Conservation (phyloP, 495 filamentous ascomycete species). For the Astrothelium subdiscretum region DNA sequence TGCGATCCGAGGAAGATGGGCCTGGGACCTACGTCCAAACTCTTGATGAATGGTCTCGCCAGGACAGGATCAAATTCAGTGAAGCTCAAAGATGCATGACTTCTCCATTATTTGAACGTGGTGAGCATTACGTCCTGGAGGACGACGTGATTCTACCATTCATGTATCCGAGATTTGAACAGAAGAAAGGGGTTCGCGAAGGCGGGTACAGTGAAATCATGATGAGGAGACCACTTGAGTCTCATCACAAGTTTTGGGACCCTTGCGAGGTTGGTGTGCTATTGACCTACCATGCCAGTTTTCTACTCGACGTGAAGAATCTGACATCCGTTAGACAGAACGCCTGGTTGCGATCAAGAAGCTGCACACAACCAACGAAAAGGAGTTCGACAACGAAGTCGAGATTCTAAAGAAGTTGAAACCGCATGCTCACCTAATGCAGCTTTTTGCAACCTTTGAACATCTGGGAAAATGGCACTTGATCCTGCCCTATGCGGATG, state of each 20-base stretch:
- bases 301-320: neutral
- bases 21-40: neutral
- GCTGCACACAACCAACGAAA: neutral
- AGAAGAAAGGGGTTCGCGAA: neutral
- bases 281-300: neutral
- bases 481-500: slow-evolving; percentile 10
- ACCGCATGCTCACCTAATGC: slow-evolving; percentile 2
- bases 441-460: slow-evolving; percentile 9
- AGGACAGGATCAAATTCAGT: slow-evolving; percentile 14
- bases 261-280: neutral
- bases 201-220: slow-evolving; percentile 4
- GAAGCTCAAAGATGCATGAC: neutral
- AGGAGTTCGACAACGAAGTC: neutral
- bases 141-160: slow-evolving; percentile 4
- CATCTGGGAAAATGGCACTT: slow-evolving; percentile 5
- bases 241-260: neutral
- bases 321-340: neutral
- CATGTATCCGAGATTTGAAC: neutral
- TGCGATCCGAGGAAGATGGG: neutral
- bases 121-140: neutral
- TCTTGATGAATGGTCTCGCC: neutral
- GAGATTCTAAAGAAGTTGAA: neutral
- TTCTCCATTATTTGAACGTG: neutral
- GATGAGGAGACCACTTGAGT: neutral
- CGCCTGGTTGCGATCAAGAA: neutral